These are phyloP conservation scores for Botrytis galanthina DNA, from an alignment of 2,329 filamentous ascomycete species.

Conservation along the genomic window DNA sequence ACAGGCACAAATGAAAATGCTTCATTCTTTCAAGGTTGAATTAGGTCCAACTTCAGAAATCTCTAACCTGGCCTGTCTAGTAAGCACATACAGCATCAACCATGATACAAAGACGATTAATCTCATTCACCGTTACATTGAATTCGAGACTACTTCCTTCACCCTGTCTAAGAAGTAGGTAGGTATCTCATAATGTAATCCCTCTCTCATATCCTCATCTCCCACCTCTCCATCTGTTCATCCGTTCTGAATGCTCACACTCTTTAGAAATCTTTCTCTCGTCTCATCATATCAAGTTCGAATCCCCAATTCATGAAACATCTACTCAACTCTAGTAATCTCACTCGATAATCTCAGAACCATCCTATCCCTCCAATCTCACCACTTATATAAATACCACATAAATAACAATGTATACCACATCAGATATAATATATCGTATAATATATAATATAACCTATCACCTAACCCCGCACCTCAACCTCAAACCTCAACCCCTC, in stretches of 20 bases:
- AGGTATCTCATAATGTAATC: background rate
- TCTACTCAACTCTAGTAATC: background rate
- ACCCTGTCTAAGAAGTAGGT: background rate
- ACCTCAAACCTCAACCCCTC: background rate
- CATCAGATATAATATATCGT: background rate
- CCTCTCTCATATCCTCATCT: background rate
- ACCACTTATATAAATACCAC: background rate
- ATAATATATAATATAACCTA: background rate
- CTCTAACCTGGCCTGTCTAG: background rate
- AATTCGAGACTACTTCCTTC: background rate
- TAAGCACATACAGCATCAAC: constrained; percentile 15
- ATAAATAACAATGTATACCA: background rate
- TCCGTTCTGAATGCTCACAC: background rate
- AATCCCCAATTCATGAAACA: no score
- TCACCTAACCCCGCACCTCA: background rate
- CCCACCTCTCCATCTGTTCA: background rate
- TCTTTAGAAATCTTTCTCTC: background rate
- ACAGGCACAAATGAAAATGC: constrained; percentile 7
- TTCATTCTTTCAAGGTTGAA: background rate
- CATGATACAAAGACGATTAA: background rate
- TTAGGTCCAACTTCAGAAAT: background rate
- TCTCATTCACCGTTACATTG: constrained; percentile 3
- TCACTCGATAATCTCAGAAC: background rate
- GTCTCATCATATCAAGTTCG: background rate
- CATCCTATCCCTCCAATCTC: background rate